phyloP scores from a whole-genome alignment of 2,329 filamentous ascomycete genomes.

The Onygenales sp. region DNA sequence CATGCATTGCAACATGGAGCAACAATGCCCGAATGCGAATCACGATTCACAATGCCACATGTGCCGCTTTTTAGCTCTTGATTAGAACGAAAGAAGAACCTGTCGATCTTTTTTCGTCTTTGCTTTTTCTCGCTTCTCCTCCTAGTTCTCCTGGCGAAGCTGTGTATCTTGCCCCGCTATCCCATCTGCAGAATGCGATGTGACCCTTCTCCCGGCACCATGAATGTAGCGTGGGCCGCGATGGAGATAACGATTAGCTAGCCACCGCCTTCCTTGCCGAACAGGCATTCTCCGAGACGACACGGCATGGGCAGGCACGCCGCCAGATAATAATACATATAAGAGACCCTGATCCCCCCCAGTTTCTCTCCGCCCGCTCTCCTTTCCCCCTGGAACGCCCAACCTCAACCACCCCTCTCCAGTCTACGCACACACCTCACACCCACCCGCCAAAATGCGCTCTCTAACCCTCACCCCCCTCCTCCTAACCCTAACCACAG shows the following conservation, averaged over 20 bases:
- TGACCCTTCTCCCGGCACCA: background rate
- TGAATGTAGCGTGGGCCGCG: background rate
- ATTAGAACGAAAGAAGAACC: background rate
- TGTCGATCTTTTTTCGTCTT: background rate
- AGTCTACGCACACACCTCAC: background rate
- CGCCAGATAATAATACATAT: background rate
- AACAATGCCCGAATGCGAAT: too few relatives aligned
- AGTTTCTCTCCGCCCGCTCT: constrained; percentile 8
- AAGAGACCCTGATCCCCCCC: background rate
- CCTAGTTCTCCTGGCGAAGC: background rate
- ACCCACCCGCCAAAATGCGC: background rate
- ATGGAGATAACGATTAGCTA: background rate
- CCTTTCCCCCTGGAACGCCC: background rate
- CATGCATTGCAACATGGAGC: too few relatives aligned
- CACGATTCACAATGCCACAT: too few relatives aligned
- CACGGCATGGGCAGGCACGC: background rate
- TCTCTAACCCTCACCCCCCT: background rate
- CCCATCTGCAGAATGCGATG: background rate
- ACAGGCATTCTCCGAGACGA: background rate
- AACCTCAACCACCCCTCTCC: background rate
- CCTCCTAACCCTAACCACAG: constrained; percentile 13
- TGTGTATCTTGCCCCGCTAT: background rate
- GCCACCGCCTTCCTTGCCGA: background rate
- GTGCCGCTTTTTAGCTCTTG: background rate
- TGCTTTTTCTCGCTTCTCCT: background rate